Base-by-base conservation (phyloP, 1,284 basidiomycete genomes). In the Anthracocystis panici-leucophaei region DNA sequence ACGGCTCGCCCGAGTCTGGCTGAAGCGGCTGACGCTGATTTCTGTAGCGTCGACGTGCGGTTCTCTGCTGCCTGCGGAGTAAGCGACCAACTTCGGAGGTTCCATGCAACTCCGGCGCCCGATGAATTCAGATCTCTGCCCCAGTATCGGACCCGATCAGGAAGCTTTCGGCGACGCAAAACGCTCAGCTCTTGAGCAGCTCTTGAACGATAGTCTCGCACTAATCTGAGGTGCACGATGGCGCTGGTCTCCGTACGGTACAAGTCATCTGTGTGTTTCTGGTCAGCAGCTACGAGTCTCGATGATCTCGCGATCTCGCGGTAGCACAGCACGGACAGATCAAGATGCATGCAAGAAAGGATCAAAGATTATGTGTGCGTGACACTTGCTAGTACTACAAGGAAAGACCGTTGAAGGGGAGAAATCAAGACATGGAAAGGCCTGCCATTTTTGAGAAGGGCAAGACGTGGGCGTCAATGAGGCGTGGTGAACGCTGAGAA, bases 351-450 rank as follows among this genome's bases (percentile, higher is more conserved):
- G 45, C 50, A n/a, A 35, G 27, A 46, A 40, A 23, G 51, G 31
- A 31, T 16, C 35, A 29, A 21, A 51, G 42, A 59, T 61, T 57
- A 53, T 29, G 57, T 61, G 45, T 23, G 45, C 27, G 57, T 51
- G 40, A 70, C 57, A 60, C 68, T 65, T 61, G 63, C 68, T 71
- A 71, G 33, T 57, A 71, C 68, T 71, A 71, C 68, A 71, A 62
- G 60, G 53, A 40, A 14, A 54, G 29, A 61, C 68, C 50, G 62
- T 71, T 61, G 55, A 71, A 58, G 62, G 63, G 58, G 42, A 60
- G 57, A 44, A 21, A 38, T 2, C 48, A 53, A 31, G 5, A 45
- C 38, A 38, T 29, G 45, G 31, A 9, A 29, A 29, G 25, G 54
- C 45, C 23, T 21, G 45, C 44, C 23, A 18, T 18, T 50, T 50